phyloP scores from a whole-genome alignment of 352 stramenopile species.

The Phytophthora quininea region DNA sequence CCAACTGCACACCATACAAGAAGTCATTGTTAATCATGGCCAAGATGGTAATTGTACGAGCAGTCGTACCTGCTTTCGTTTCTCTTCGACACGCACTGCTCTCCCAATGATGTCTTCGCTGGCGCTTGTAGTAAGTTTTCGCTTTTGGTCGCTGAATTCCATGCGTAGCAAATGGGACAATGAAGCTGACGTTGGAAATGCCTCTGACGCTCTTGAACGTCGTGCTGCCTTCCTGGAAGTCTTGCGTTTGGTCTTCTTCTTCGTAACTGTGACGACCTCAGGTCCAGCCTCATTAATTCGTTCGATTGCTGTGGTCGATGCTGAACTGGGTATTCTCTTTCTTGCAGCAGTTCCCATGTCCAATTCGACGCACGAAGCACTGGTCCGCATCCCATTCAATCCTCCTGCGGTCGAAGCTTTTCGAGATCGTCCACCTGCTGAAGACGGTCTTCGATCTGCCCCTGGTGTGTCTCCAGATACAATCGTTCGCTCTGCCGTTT shows the following conservation, averaged over 20 bases:
- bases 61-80: slow-evolving; percentile 60
- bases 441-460: slow-evolving; percentile 14
- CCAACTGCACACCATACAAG: slow-evolving; percentile 41
- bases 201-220: background rate
- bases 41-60: too few species aligned
- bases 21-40: background rate
- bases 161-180: slow-evolving; percentile 46
- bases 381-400: background rate
- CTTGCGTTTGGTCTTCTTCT: slow-evolving; percentile 28
- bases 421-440: slow-evolving; percentile 5
- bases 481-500: slow-evolving; percentile 27
- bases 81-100: slow-evolving; percentile 51
- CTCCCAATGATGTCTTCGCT: slow-evolving; percentile 51
- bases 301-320: background rate
- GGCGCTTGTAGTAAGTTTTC: slow-evolving; percentile 9
- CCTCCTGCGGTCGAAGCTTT: slow-evolving; percentile 1
- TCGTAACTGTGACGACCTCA: slow-evolving; percentile 9
- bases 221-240: slow-evolving; percentile 16
- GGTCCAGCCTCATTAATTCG: slow-evolving; percentile 1
- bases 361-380: slow-evolving; percentile 14
- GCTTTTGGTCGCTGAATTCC: slow-evolving; percentile 36
- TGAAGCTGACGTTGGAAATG: slow-evolving; percentile 20
- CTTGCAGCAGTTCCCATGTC: background rate
- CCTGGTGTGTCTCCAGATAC: slow-evolving; percentile 18
- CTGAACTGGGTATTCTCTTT: background rate